These are phyloP conservation scores for Fusarium sp. DNA, from an alignment of 2,329 filamentous ascomycete species.

Conservation along the genomic window DNA sequence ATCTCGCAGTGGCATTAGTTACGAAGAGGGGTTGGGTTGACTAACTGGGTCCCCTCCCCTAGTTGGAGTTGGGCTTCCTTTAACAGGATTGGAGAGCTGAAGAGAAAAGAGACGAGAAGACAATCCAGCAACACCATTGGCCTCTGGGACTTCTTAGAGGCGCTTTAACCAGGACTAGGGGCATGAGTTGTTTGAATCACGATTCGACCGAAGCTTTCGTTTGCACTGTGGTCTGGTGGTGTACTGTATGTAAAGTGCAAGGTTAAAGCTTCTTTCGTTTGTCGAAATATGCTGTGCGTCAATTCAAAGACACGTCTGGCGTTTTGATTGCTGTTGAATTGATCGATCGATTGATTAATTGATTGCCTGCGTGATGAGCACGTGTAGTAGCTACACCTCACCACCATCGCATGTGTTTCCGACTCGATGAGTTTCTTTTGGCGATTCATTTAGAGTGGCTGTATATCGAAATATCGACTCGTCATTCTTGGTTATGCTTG, in stretches of 20 bases:
- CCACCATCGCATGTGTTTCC: conserved; percentile 8
- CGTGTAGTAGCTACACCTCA: conserved; percentile 21
- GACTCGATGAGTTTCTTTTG: not conserved
- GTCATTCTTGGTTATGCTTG: conserved; percentile 24
- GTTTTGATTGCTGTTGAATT: conserved; percentile 19
- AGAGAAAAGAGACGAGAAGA: conserved; percentile 34
- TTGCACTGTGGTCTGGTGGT: conserved; percentile 8
- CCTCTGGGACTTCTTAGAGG: not conserved
- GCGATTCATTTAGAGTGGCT: conserved; percentile 13
- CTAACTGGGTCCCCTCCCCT: conserved; percentile 11
- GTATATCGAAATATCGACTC: conserved; percentile 7
- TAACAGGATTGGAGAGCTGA: conserved; percentile 12
- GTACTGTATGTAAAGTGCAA: conserved; percentile 4
- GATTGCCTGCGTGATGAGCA: conserved; percentile 17
- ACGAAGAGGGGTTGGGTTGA: conserved; percentile 8
- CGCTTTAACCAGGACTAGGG: conserved; percentile 10
- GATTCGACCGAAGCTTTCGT: conserved; percentile 12
- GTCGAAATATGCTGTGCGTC: conserved; percentile 21
- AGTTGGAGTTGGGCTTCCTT: conserved; percentile 13
- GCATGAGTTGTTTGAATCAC: conserved; percentile 3
- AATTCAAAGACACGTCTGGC: conserved; percentile 22
- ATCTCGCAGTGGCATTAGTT: conserved; percentile 21
- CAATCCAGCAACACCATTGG: conserved; percentile 17
- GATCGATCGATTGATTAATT: conserved; percentile 8
- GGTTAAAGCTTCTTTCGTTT: conserved; percentile 2